phyloP scores from a whole-genome alignment of 2,329 filamentous ascomycete species.

The Xylaria sp. region DNA sequence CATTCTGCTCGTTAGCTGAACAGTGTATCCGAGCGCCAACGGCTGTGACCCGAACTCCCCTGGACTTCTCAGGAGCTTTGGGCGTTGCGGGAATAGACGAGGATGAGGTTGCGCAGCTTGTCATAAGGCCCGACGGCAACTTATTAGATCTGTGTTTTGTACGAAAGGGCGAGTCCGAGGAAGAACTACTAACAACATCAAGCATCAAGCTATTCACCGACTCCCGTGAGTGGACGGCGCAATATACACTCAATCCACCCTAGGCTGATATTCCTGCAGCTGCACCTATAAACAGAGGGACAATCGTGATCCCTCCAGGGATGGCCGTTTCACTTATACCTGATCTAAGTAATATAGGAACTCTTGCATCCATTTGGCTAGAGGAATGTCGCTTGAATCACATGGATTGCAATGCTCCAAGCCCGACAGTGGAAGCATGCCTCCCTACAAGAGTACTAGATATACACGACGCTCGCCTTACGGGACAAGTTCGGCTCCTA shows the following conservation, averaged over 20 bases:
- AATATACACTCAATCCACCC: not conserved
- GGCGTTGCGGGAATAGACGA: not conserved
- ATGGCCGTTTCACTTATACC: not conserved
- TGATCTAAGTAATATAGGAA: not conserved
- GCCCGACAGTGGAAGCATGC: not conserved
- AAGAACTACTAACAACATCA: not conserved
- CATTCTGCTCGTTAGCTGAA: not conserved
- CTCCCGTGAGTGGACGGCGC: not conserved
- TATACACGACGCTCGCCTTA: not conserved
- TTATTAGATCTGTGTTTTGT: not conserved
- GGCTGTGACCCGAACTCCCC: not conserved
- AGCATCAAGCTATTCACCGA: not conserved
- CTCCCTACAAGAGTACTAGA: slow-evolving; percentile 19
- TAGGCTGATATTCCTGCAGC: not conserved
- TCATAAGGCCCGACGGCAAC: not conserved
- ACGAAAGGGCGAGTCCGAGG: not conserved
- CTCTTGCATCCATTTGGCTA: not conserved
- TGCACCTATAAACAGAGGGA: not conserved
- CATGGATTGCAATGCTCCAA: slow-evolving; percentile 6
- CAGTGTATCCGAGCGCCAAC: not conserved
- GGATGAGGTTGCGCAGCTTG: not conserved
- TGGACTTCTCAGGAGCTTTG: not conserved
- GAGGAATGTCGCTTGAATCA: slow-evolving; percentile 4
- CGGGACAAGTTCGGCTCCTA: slow-evolving; percentile 9
- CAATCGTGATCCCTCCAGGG: not conserved